Evolutionary conservation across 805 yeast genomes (phyloP).

Genomic region (Kodamaea laetipori): DNA sequence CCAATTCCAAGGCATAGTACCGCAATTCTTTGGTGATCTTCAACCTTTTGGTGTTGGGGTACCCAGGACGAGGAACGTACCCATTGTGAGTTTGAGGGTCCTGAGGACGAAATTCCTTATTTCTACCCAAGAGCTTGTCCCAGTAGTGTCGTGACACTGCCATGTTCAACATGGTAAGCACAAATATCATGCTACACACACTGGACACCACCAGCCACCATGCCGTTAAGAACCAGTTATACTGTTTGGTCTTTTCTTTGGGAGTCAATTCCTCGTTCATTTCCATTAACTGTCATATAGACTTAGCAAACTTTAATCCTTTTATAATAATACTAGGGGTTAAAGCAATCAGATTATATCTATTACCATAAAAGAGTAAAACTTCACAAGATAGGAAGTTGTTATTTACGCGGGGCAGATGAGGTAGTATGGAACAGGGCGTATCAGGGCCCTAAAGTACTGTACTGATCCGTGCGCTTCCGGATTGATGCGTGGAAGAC

Average conservation of each 20-base stretch:
- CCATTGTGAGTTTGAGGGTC: conserved; percentile 21
- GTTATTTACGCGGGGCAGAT: too few relatives aligned
- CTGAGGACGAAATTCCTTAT: conserved; percentile 29
- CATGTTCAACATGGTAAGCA: conserved; percentile 25
- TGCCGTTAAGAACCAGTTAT: conserved; percentile 23
- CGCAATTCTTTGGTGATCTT: conserved; percentile 49
- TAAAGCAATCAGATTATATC: too few relatives aligned
- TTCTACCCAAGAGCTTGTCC: conserved; percentile 32
- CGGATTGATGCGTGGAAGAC: neutral
- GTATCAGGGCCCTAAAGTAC: too few relatives aligned
- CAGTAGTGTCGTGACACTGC: conserved; percentile 35
- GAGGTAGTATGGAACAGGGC: too few relatives aligned
- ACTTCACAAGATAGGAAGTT: neutral
- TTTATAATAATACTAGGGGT: neutral
- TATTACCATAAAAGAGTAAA: neutral
- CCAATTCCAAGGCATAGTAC: conserved; percentile 67
- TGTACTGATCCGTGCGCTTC: too few relatives aligned
- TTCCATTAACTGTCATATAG: conserved; percentile 18
- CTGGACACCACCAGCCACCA: conserved; percentile 27
- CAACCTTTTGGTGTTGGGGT: conserved; percentile 35
- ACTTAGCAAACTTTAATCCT: neutral
- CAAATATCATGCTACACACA: conserved; percentile 32
- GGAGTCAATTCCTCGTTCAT: conserved; percentile 23
- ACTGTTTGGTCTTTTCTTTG: conserved; percentile 23
- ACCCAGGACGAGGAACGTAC: conserved; percentile 37